A percentile compares a stretch with the other conserved stretches of the same genome.
Conservation (phyloP, 306 rosid species). For the Cucurbita ficifolia region DNA sequence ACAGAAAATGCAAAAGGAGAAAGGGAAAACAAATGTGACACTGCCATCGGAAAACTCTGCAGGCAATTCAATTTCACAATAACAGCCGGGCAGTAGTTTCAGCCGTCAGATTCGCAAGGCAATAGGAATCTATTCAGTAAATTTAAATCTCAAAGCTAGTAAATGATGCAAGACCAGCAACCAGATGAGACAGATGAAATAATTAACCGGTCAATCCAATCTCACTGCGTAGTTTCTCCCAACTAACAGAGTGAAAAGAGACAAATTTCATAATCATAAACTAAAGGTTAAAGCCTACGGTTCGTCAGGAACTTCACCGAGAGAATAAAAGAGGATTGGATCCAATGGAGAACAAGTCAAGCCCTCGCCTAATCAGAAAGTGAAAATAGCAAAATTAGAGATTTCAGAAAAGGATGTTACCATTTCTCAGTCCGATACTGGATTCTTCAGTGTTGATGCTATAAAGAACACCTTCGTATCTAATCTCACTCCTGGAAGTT, state of each 20-base stretch:
- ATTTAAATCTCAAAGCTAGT: neutral
- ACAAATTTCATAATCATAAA: constrained; percentile 2
- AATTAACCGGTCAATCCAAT: neutral
- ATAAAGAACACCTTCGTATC: constrained; percentile 64
- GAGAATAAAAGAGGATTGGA: neutral
- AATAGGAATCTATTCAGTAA: neutral
- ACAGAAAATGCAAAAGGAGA: neutral
- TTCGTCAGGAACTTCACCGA: neutral
- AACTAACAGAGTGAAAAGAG: neutral
- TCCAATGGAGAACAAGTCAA: neutral
- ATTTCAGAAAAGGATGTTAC: constrained; percentile 6
- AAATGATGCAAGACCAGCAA: neutral
- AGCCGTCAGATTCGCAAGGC: neutral
- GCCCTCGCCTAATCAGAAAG: neutral
- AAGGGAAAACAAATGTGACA: neutral
- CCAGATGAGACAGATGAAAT: neutral
- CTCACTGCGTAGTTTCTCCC: neutral
- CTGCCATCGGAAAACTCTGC: neutral
- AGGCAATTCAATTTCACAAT: neutral
- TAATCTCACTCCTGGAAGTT: constrained; percentile 73
- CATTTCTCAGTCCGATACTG: constrained; percentile 64
- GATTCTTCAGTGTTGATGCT: constrained; percentile 69
- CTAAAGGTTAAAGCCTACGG: neutral
- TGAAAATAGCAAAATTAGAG: neutral
- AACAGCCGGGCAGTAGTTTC: neutral